phyloP scores from a whole-genome alignment of 2,329 filamentous ascomycete species.

The Aspergillus luchuensis region DNA sequence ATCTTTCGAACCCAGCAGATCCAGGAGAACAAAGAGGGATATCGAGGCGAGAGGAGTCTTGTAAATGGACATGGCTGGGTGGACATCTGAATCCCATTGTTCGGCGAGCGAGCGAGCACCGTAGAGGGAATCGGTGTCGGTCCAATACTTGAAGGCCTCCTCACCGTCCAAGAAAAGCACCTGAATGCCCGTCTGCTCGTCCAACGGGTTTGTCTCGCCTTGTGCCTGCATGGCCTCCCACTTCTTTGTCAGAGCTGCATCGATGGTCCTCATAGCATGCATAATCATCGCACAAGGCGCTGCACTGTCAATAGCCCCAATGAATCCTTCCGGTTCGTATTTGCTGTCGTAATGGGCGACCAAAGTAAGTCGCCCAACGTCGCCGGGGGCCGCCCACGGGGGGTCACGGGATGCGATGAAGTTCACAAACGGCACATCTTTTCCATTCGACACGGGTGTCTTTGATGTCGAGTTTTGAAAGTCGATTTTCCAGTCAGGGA shows the following conservation, averaged over 20 bases:
- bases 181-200: slow-evolving; percentile 81
- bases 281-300: slow-evolving; percentile 93
- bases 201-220: slow-evolving; percentile 58
- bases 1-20: slow-evolving; percentile 72
- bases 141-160: slow-evolving; percentile 85
- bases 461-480: slow-evolving; percentile 89
- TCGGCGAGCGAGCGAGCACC: slow-evolving; percentile 80
- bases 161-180: slow-evolving; percentile 90
- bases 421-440: slow-evolving; percentile 79
- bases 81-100: slow-evolving; percentile 71
- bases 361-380: slow-evolving; percentile 78
- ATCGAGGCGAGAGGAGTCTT: slow-evolving; percentile 76
- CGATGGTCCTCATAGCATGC: slow-evolving; percentile 79
- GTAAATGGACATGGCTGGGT: slow-evolving; percentile 74
- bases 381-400: slow-evolving; percentile 72
- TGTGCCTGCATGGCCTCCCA: slow-evolving; percentile 72
- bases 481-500: slow-evolving; percentile 77
- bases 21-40: slow-evolving; percentile 85
- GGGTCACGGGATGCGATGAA: slow-evolving; percentile 86
- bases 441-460: slow-evolving; percentile 73
- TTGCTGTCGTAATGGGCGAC: slow-evolving; percentile 95
- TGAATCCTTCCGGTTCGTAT: slow-evolving; percentile 76
- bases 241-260: slow-evolving; percentile 75
- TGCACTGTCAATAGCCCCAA: slow-evolving; percentile 91
- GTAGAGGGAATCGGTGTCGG: slow-evolving; percentile 79